Base-by-base conservation (phyloP, 345 rosid species). In the Hypericum androsaemum region DNA sequence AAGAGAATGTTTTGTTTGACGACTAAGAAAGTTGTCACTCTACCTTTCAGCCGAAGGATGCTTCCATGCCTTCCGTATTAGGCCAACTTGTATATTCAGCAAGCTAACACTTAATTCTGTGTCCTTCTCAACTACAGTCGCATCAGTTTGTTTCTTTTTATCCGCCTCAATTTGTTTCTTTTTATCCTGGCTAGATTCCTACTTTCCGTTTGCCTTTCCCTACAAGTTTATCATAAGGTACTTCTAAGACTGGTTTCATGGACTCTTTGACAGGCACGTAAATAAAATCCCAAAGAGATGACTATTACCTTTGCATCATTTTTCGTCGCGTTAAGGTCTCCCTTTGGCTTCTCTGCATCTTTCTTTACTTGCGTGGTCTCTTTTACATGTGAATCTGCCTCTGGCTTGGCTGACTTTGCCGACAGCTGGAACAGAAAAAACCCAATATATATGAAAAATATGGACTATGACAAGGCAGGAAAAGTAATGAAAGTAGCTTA, bases 41-140 rank as follows among this genome's bases (percentile, higher is more conserved):
- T 75, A 88, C 98, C 96, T 92, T 71, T 92, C 98, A 6, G 98
- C 98, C 10, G 96, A 88, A 9, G 98, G 96, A 69, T 92, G 98
- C 61, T 92, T 92, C 94, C 89, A 82, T 56, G 95, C 88, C 71
- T 87, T 90, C 66, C 83, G 74, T 56, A 87, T 81, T 39, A 81
- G 80, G 57, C 98, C 96, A 64, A 92, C 98, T 64, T 78, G 92
- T 56, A 84, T 72, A 61, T 84, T 84, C 52, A 87, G 76, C 74
- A 90, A 74, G 62, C 96, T 84, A 56, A 90, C 94, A 71, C 88
- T 80, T 54, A 92, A 65, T 72, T 87, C 98, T 59, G 55, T 68
- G 41, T 84, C 96, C 70, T 80, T 80, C 12, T 74, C 89, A 61
- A 64, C 67, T 64, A 80, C 70, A 70, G 63, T 86, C 57, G 66